Evolutionary conservation across 306 rosid species (phyloP).

Genomic region (Cucurbita argyrosperma): DNA sequence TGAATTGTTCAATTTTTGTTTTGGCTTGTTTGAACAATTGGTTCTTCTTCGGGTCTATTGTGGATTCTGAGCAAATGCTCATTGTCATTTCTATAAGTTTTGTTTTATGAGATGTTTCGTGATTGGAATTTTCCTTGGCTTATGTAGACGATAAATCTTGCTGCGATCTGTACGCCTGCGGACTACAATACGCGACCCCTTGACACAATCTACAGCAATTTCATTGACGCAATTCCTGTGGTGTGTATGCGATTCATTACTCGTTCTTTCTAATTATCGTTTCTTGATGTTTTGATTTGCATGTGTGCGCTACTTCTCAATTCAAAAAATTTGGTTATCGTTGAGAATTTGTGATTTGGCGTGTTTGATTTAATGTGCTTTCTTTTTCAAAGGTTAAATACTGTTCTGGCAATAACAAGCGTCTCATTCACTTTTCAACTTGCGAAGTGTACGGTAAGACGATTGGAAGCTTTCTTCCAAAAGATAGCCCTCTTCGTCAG

Average conservation of each 20-base stretch:
- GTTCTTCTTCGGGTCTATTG: neutral
- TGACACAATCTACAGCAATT: conserved; percentile 86
- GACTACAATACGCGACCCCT: conserved; percentile 89
- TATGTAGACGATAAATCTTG: conserved; percentile 68
- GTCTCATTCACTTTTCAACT: conserved; percentile 85
- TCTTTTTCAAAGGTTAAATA: conserved; percentile 50
- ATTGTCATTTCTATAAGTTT: neutral
- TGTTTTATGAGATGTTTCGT: neutral
- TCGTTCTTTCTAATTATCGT: neutral
- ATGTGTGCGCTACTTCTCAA: neutral
- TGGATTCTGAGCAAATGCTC: neutral
- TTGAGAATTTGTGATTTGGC: conserved; percentile 14
- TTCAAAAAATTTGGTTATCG: neutral
- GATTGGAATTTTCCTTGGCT: neutral
- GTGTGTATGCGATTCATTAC: conserved; percentile 19
- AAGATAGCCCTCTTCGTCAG: conserved; percentile 85
- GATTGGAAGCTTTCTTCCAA: conserved; percentile 81
- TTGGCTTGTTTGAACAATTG: neutral
- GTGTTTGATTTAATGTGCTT: conserved; percentile 2
- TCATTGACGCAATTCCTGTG: conserved; percentile 90
- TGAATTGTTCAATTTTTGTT: neutral
- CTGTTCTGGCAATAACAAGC: conserved; percentile 77
- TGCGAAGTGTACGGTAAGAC: conserved; percentile 97
- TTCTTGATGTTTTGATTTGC: neutral
- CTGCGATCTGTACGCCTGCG: conserved; percentile 93